These are phyloP conservation scores for Calonectria pauciramosa DNA, from an alignment of 2,329 filamentous ascomycete species.

Conservation along the genomic window DNA sequence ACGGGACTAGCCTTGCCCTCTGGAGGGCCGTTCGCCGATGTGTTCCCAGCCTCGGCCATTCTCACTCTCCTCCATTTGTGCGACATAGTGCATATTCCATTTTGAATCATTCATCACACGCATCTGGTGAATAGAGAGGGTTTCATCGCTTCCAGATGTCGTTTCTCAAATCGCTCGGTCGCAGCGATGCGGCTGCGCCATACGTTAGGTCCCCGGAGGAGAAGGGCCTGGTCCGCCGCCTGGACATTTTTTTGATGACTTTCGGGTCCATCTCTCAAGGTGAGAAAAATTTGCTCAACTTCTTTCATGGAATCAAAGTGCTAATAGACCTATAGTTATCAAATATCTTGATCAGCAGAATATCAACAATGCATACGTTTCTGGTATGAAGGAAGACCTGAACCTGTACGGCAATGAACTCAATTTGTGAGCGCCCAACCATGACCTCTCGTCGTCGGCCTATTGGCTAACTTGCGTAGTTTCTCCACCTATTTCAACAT, in stretches of 20 bases:
- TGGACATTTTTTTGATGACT: slow-evolving; percentile 28
- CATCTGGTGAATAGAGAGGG: neutral
- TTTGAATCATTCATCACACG: neutral
- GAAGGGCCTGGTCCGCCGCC: slow-evolving; percentile 18
- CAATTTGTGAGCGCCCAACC: slow-evolving; percentile 18
- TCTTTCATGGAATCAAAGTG: too few relatives aligned
- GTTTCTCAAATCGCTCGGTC: slow-evolving; percentile 1
- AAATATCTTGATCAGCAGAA: slow-evolving; percentile 52
- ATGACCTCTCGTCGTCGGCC: neutral
- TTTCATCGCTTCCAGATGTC: slow-evolving; percentile 1
- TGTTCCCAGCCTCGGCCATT: neutral
- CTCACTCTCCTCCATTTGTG: neutral
- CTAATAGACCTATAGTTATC: slow-evolving; percentile 11
- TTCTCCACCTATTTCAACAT: slow-evolving; percentile 67
- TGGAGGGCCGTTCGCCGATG: neutral
- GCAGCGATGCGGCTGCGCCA: neutral
- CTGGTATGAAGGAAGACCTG: slow-evolving; percentile 55
- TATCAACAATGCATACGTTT: slow-evolving; percentile 55
- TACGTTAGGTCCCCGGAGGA: slow-evolving; percentile 18
- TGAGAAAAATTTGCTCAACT: neutral
- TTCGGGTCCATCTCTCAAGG: slow-evolving; percentile 28
- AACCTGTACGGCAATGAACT: slow-evolving; percentile 46
- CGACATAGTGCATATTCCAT: neutral
- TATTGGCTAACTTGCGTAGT: slow-evolving; percentile 15
- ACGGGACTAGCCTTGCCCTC: neutral